Evolutionary conservation across 164 flowering plant species (phyloP), one percentile per base, ranked within the genome.

Genomic region (Tetrastigma voinierianum): DNA sequence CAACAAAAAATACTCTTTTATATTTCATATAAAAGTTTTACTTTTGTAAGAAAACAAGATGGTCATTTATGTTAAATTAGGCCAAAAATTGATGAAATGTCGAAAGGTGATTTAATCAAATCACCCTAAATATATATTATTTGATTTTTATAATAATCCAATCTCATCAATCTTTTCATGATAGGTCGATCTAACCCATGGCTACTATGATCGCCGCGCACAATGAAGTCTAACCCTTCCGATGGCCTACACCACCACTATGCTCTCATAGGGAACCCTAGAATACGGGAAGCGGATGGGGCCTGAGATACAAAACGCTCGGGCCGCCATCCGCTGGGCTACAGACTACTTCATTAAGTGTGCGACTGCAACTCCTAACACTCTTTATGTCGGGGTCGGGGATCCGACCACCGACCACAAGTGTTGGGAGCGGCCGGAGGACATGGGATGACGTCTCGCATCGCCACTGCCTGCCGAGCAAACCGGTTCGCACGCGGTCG

Each of bases 371-470:
- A 86, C n/a, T n/a, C n/a, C n/a, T n/a, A n/a, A n/a, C 0, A 87
- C 69, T 78, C 86, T 93, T 54, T 91, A 89, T 47, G 97, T 88
- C 0, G 92, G 96, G 0, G 97, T 93, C 3, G 97, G 96, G 2
- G 94, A 91, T 49, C 94, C 98, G 4, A 83, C 70, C n/a, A n/a
- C n/a, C 2, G 98, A 93, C 74, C 98, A 93, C 78, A 78, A 76
- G 70, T 93, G 98, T 57, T 93, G 98, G 98, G 89, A n/a, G 72
- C 67, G 97, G 52, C 93, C 98, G 0, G 98, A 93, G 78, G 97
- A 93, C 69, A 90, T 90, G 96, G 89, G 82, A n/a, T n/a, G n/a
- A n/a, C n/a, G n/a, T n/a, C n/a, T n/a, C n/a, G n/a, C n/a, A n/a
- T n/a, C n/a, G n/a, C n/a, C n/a, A n/a, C n/a, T n/a, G n/a, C n/a